Conservation (phyloP, 164 flowering plant genomes). For the Berberis thunbergii region DNA sequence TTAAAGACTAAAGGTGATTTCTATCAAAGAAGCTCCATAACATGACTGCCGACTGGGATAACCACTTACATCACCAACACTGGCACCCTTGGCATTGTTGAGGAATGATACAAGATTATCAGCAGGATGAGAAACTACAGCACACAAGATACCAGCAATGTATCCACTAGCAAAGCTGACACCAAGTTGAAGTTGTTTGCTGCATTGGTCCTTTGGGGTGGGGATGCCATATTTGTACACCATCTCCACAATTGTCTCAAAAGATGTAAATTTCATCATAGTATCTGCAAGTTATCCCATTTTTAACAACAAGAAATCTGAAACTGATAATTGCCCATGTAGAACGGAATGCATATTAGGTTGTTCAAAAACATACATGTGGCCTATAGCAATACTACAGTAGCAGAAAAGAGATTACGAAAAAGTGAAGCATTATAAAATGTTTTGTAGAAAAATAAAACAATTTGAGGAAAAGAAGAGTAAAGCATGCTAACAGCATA, state of each 20-base stretch:
- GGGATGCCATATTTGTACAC: slow-evolving; percentile 67
- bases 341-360: no score
- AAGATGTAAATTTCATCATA: slow-evolving; percentile 88
- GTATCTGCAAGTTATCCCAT: slow-evolving; percentile 38
- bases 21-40: background rate
- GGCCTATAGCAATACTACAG: no score
- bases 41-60: background rate
- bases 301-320: background rate
- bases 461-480: no score
- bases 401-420: no score
- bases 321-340: background rate
- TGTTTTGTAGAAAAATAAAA: no score
- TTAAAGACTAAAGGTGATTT: background rate
- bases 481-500: no score
- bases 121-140: slow-evolving; percentile 81
- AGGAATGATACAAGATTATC: slow-evolving; percentile 89
- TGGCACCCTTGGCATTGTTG: slow-evolving; percentile 82
- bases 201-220: slow-evolving; percentile 59
- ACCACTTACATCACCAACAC: slow-evolving; percentile 70
- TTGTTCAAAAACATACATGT: no score
- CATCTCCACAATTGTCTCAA: slow-evolving; percentile 73
- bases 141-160: slow-evolving; percentile 76
- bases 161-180: slow-evolving; percentile 84
- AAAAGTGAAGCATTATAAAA: no score
- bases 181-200: slow-evolving; percentile 62